These are phyloP conservation scores for Lunasporangiospora selenospora DNA, from an alignment of 192 early-diverging fungal species.

Conservation along the genomic window DNA sequence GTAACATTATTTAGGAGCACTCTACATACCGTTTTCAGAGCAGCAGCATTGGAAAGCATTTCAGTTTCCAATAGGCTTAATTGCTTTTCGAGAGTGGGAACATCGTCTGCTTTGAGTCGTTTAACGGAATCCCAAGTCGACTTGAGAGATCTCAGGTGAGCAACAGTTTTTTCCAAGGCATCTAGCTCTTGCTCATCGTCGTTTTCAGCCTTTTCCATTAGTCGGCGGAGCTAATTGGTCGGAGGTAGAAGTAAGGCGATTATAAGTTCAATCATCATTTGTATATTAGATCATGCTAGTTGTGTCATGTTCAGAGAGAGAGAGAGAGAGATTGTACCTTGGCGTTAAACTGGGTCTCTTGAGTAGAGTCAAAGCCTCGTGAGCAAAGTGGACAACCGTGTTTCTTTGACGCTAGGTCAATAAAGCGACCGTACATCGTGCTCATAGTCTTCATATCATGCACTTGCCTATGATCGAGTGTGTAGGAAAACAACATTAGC, in stretches of 20 bases:
- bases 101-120: slow-evolving; percentile 50
- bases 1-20: neutral
- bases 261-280: too few species aligned
- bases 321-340: slow-evolving; percentile 26
- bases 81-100: slow-evolving; percentile 50
- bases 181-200: slow-evolving; percentile 55
- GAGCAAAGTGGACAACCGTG: slow-evolving; percentile 85
- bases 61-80: slow-evolving; percentile 31
- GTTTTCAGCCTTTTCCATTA: slow-evolving; percentile 47
- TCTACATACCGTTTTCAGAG: slow-evolving; percentile 38
- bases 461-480: slow-evolving; percentile 20
- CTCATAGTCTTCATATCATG: slow-evolving; percentile 41
- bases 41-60: slow-evolving; percentile 9
- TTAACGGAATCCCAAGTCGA: slow-evolving; percentile 53
- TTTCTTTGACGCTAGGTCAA: slow-evolving; percentile 65
- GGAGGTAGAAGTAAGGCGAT: slow-evolving; percentile 26
- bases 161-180: slow-evolving; percentile 35
- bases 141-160: slow-evolving; percentile 47
- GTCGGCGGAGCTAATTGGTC: slow-evolving; percentile 37
- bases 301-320: too few species aligned
- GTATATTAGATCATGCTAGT: slow-evolving; percentile 41
- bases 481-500: neutral
- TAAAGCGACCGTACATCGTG: slow-evolving; percentile 70
- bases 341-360: slow-evolving; percentile 52
- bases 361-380: slow-evolving; percentile 68